Base-by-base conservation (phyloP, 2,329 filamentous ascomycete species). In the Botryotinia convoluta region DNA sequence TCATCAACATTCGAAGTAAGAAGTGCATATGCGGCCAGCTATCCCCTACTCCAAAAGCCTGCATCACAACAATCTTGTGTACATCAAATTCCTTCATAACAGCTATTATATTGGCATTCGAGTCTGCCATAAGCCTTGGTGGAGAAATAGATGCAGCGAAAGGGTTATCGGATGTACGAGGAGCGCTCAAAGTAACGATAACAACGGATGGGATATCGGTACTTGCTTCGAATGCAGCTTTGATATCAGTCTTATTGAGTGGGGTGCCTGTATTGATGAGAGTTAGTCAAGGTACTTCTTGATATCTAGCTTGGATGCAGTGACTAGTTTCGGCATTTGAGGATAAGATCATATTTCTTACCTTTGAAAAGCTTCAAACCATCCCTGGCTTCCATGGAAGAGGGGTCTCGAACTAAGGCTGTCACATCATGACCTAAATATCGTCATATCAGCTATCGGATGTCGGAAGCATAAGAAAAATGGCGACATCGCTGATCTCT, bases 121-220 rank as follows among this genome's bases (percentile, higher is more conserved):
- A 81, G 74, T 84, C 82, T 8, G 83, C 82, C 82, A 88, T 85
- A 32, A 88, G 79, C 22, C 62, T 39, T 22, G 69, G 69, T 29
- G 69, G 69, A 14, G 69, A 63, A 5, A 71, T 54, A 4, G 69
- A 51, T 29, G 57, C 42, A 42, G 69, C 9, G n/a, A 84, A 81
- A 1, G 81, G 80, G 32, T 59, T 72, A 54, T 71, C 75, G 45
- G 72, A 72, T 69, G 59, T 45, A 29, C 67, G 39, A 0, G 85
- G 84, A 0, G 83, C 81, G 35, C 84, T 81, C 29, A 77, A 60
- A 4, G 75, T 75, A 45, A 77, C 75, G 4, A 84, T 81, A 2
- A 83, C 81, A 12, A 86, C 80, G 75, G 87, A 87, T n/a, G 85
- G 87, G 54, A 81, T 85, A 74, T 86, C 84, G 68, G 80, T 82